phyloP scores from a whole-genome alignment of 495 filamentous ascomycete genomes.

The Xylaria sp. region DNA sequence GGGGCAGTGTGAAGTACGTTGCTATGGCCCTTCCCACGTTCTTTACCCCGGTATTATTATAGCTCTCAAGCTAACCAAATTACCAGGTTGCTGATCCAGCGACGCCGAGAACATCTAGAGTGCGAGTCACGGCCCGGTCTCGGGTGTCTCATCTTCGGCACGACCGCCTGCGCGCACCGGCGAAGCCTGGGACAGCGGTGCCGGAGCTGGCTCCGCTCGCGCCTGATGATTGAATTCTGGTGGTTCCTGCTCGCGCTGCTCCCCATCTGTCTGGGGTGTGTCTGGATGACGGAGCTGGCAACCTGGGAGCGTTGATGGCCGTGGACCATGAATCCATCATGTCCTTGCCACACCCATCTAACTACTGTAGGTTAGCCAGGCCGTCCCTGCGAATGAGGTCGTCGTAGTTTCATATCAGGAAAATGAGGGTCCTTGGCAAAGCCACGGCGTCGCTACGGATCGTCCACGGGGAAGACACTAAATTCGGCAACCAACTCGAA shows the following conservation, averaged over 20 bases:
- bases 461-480: neutral
- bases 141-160: conserved; percentile 61
- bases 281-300: conserved; percentile 37
- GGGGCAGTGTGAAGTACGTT: conserved; percentile 57
- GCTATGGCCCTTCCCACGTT: neutral
- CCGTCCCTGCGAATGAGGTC: neutral
- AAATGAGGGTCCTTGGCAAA: neutral
- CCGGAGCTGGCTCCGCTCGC: conserved; percentile 46
- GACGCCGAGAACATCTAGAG: conserved; percentile 59
- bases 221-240: conserved; percentile 42
- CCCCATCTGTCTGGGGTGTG: conserved; percentile 36
- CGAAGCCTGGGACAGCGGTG: conserved; percentile 41
- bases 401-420: neutral
- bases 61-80: neutral
- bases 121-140: conserved; percentile 59
- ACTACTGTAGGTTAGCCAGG: neutral
- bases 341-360: conserved; percentile 1
- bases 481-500: neutral
- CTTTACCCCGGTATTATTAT: neutral
- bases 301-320: neutral
- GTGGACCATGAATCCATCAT: too few relatives aligned
- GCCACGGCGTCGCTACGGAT: conserved; percentile 2
- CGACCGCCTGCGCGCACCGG: conserved; percentile 47
- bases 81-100: conserved; percentile 57
- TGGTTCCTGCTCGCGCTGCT: conserved; percentile 45